Evolutionary conservation across 495 filamentous ascomycete species (phyloP).

Genomic region (Talaromyces borbonicus): DNA sequence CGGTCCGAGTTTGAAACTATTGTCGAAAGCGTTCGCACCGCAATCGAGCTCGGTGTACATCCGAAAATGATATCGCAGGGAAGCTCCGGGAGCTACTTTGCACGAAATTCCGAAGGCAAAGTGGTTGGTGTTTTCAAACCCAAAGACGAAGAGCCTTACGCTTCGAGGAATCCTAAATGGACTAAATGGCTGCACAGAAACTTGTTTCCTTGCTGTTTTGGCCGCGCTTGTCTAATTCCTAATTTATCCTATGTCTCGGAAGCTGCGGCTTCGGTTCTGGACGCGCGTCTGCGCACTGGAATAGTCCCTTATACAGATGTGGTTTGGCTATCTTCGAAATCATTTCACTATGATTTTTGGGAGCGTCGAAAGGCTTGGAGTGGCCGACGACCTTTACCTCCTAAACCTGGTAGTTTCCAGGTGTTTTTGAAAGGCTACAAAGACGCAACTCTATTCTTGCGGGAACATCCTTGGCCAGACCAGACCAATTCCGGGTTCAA

Average conservation of each 20-base stretch:
- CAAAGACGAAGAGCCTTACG: conserved; percentile 98
- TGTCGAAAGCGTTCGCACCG: conserved; percentile 79
- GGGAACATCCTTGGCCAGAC: conserved; percentile 97
- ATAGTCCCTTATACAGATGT: conserved; percentile 95
- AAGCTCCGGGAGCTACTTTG: conserved; percentile 97
- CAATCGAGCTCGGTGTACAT: conserved; percentile 87
- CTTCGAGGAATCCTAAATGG: conserved; percentile 85
- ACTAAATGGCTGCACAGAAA: conserved; percentile 94
- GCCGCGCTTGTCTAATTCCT: conserved; percentile 89
- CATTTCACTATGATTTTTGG: conserved; percentile 98
- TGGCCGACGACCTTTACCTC: conserved; percentile 77
- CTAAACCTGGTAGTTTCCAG: conserved; percentile 93
- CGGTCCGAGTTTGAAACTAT: conserved; percentile 76
- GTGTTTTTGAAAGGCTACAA: conserved; percentile 95
- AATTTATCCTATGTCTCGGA: conserved; percentile 99
- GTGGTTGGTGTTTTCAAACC: conserved; percentile 98
- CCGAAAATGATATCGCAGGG: conserved; percentile 94
- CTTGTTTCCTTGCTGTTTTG: conserved; percentile 95
- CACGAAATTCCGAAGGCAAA: conserved; percentile 80
- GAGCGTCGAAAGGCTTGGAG: conserved; percentile 80
- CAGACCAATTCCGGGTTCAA: conserved; percentile 70
- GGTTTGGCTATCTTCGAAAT: conserved; percentile 87
- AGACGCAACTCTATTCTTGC: conserved; percentile 89
- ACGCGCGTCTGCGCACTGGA: conserved; percentile 80
- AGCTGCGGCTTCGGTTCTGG: conserved; percentile 90